phyloP scores from a whole-genome alignment of 2,329 filamentous ascomycete genomes.

The Cryphonectria radicalis region DNA sequence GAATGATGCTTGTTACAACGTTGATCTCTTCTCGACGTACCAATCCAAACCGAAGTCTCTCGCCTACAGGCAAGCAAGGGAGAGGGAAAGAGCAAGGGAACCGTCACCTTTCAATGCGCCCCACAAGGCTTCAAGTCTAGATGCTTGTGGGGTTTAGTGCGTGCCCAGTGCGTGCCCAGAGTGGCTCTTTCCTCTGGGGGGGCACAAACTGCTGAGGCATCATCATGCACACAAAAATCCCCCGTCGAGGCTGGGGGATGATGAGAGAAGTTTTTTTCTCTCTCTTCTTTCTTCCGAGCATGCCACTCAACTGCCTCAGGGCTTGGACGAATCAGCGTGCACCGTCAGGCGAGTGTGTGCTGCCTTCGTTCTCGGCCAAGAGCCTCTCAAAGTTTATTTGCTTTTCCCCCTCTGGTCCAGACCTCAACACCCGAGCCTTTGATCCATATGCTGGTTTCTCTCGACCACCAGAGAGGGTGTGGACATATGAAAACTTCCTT shows the following conservation, averaged over 20 bases:
- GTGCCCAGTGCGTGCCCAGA: not conserved
- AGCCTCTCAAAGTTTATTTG: not conserved
- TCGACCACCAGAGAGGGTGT: not conserved
- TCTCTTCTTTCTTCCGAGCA: not conserved
- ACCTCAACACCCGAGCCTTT: not conserved
- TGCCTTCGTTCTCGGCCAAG: not conserved
- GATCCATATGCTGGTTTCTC: not conserved
- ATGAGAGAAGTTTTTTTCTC: slow-evolving; percentile 5
- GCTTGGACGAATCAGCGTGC: slow-evolving; percentile 17
- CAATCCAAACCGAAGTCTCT: no score
- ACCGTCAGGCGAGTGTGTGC: not conserved
- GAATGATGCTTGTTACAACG: not conserved
- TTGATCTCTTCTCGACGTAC: no score
- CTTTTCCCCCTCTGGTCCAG: not conserved
- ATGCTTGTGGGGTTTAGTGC: not conserved
- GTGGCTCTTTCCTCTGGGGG: not conserved
- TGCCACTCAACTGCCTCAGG: not conserved
- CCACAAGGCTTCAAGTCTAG: slow-evolving; percentile 17
- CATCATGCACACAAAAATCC: not conserved
- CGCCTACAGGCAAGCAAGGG: not conserved
- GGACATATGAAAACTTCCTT: not conserved
- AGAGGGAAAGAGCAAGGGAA: not conserved
- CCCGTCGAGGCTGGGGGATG: slow-evolving; percentile 14
- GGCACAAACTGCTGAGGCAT: not conserved
- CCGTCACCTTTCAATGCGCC: not conserved